Percentiles rank a stretch among this genome's conserved stretches.
Evolutionary conservation across 1,284 basidiomycete species (phyloP).

Genomic region (Ganoderma resinaceum): DNA sequence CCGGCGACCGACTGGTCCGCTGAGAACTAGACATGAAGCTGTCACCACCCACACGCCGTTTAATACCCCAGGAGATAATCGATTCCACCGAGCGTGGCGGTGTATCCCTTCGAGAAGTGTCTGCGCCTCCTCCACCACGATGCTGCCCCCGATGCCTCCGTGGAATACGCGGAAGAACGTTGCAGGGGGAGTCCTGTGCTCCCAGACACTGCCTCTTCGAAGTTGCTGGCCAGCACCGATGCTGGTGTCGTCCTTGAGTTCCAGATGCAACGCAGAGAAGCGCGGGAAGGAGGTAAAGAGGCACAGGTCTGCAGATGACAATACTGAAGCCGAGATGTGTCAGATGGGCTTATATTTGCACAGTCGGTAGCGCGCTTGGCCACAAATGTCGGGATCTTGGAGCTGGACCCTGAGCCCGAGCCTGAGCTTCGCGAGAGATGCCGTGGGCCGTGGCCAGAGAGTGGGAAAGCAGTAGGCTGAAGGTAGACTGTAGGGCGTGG

Average conservation of each 20-base stretch:
- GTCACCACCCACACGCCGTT: constrained; percentile 24
- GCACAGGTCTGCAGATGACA: background rate
- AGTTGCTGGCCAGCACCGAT: background rate
- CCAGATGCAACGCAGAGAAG: background rate
- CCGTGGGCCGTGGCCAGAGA: background rate
- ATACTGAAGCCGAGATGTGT: constrained; percentile 14
- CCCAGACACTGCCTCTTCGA: background rate
- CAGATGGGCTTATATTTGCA: constrained; percentile 21
- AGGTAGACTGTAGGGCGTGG: constrained; percentile 15
- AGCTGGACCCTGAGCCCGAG: background rate
- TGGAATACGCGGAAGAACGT: constrained; percentile 9
- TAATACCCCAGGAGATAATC: constrained; percentile 27
- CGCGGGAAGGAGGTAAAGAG: constrained; percentile 11
- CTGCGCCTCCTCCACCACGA: constrained; percentile 11
- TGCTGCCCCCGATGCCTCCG: background rate
- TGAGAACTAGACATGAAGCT: constrained; percentile 30
- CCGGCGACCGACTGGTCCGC: constrained; percentile 29
- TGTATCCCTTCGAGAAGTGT: constrained; percentile 17
- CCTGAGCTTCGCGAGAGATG: constrained; percentile 10
- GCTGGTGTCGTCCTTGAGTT: background rate
- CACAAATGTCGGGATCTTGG: constrained; percentile 1
- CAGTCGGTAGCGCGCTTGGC: constrained; percentile 17
- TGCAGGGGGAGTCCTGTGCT: constrained; percentile 4
- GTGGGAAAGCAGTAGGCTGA: constrained; percentile 1
- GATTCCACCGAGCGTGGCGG: constrained; percentile 24